Evolutionary conservation across 768 basidiomycete species (phyloP).

Genomic region (Lactifluus hygrophoroides): DNA sequence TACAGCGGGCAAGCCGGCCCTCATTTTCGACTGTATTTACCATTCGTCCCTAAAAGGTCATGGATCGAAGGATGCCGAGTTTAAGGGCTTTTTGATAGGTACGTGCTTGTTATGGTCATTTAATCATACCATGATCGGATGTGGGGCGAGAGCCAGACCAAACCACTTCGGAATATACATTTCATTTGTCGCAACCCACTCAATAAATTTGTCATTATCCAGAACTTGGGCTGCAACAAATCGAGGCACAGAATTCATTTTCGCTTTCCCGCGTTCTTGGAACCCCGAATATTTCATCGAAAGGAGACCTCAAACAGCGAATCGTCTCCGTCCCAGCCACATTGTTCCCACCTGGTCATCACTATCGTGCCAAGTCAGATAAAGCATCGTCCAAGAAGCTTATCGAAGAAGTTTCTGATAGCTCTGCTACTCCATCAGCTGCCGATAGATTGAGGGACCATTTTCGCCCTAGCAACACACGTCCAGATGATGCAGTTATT

Average conservation of each 20-base stretch:
- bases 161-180: not conserved
- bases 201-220: not conserved
- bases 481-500: not conserved
- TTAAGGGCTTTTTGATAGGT: slow-evolving; percentile 67
- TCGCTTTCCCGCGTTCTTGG: slow-evolving; percentile 58
- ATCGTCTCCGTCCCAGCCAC: slow-evolving; percentile 45
- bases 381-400: slow-evolving; percentile 29
- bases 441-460: slow-evolving; percentile 39
- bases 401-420: slow-evolving; percentile 37
- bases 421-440: not conserved
- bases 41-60: slow-evolving; percentile 52
- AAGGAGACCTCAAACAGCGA: slow-evolving; percentile 57
- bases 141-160: not conserved
- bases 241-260: slow-evolving; percentile 54
- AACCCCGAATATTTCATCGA: slow-evolving; percentile 69
- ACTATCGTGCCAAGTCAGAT: slow-evolving; percentile 9
- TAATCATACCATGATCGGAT: not conserved
- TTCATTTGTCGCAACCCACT: not conserved
- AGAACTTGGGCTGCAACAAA: slow-evolving; percentile 64
- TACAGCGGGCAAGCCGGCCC: slow-evolving; percentile 56
- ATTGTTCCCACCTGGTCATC: slow-evolving; percentile 29
- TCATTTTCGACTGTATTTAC: slow-evolving; percentile 71
- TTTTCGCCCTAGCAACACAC: not conserved
- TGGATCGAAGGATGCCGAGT: slow-evolving; percentile 48
- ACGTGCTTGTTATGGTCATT: slow-evolving; percentile 21